phyloP scores from a whole-genome alignment of 371 early-diverging fungal species.

The Lichtheimia corymbifera region DNA sequence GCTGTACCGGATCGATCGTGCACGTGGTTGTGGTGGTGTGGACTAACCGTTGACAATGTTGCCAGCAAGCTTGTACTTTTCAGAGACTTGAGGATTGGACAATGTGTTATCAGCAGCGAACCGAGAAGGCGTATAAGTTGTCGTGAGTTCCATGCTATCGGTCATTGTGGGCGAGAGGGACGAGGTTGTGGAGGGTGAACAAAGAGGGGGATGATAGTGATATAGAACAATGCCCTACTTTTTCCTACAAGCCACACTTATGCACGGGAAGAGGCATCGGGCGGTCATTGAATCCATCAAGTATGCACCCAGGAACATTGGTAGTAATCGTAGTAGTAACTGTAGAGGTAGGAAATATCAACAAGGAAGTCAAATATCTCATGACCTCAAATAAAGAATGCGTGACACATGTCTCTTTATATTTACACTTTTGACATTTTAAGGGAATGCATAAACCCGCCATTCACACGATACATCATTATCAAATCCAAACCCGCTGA shows the following conservation, averaged over 20 bases:
- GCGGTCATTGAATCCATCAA: background rate
- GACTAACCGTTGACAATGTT: constrained; percentile 73
- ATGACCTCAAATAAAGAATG: too few relatives aligned
- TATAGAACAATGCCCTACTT: background rate
- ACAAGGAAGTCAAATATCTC: too few relatives aligned
- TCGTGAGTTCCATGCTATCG: constrained; percentile 2
- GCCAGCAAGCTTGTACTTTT: constrained; percentile 83
- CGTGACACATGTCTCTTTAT: too few relatives aligned
- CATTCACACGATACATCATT: too few relatives aligned
- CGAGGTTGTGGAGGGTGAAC: background rate
- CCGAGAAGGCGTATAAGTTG: constrained; percentile 46
- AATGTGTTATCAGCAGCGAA: constrained; percentile 69
- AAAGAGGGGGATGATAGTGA: background rate
- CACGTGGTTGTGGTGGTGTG: background rate
- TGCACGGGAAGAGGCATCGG: background rate
- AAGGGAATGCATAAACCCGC: too few relatives aligned
- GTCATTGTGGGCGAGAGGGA: background rate
- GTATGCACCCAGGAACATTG: too few relatives aligned
- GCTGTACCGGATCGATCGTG: background rate
- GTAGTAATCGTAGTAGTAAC: too few relatives aligned
- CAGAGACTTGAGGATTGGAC: constrained; percentile 61
- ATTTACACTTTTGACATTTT: too few relatives aligned
- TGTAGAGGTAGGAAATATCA: too few relatives aligned
- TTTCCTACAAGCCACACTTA: constrained; percentile 2
- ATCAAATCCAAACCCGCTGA: too few relatives aligned